Percentiles rank a stretch among this genome's conserved stretches.
These are phyloP conservation scores for Solanum bukasovii DNA, from an alignment of 257 asterid species.

Conservation along the genomic window DNA sequence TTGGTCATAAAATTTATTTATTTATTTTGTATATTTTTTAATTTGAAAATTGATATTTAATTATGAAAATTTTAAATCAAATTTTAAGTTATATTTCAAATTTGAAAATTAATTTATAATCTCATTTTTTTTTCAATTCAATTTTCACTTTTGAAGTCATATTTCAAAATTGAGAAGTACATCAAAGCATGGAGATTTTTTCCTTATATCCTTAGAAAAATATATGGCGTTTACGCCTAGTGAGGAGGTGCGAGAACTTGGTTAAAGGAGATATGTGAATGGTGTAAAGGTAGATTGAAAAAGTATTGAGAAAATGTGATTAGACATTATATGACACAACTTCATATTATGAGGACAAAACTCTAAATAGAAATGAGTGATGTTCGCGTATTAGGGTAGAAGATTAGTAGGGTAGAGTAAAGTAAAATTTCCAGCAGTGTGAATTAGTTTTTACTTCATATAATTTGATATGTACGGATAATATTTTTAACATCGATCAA, in stretches of 20 bases:
- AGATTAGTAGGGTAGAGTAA: not conserved
- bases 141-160: not conserved
- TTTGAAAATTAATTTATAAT: not conserved
- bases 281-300: too few species aligned
- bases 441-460: not conserved
- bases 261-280: not conserved
- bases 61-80: too few species aligned
- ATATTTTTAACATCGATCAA: not conserved
- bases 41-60: not conserved
- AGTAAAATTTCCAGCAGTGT: not conserved
- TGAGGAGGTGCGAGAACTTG: not conserved
- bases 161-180: not conserved
- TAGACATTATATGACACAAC: too few species aligned
- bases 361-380: too few species aligned
- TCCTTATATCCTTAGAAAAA: not conserved
- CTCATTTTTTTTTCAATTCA: not conserved
- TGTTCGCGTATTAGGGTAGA: accelerated
- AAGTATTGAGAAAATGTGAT: too few species aligned
- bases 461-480: not conserved
- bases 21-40: too few species aligned
- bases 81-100: too few species aligned
- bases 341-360: too few species aligned
- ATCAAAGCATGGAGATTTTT: not conserved
- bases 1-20: not conserved
- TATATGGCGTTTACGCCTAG: not conserved